phyloP scores from a whole-genome alignment of 2,329 filamentous ascomycete genomes.

The Seiridium unicorne region DNA sequence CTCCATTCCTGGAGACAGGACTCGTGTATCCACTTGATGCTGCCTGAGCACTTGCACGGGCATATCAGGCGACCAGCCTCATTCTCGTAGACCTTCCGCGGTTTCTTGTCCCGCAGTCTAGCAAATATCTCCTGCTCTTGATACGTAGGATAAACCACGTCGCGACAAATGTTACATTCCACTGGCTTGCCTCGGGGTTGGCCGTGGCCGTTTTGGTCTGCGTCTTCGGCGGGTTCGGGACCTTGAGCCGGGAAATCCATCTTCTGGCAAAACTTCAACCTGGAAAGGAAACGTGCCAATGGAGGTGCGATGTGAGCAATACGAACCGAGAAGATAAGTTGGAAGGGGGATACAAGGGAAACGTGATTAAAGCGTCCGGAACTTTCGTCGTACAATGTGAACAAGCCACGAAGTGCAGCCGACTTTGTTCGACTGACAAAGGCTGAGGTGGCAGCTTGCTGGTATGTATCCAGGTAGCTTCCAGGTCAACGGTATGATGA shows the following conservation, averaged over 20 bases:
- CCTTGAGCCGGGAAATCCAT: neutral
- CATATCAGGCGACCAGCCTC: slow-evolving; percentile 79
- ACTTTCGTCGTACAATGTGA: no score
- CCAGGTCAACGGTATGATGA: neutral
- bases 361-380: no score
- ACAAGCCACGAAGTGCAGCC: no score
- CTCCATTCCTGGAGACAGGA: slow-evolving; percentile 84
- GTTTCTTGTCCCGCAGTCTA: slow-evolving; percentile 20
- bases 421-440: neutral
- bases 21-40: slow-evolving; percentile 91
- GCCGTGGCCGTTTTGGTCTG: neutral
- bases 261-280: neutral
- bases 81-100: slow-evolving; percentile 59
- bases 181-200: slow-evolving; percentile 13
- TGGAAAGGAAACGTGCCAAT: neutral
- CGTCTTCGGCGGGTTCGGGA: neutral
- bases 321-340: neutral
- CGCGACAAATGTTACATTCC: slow-evolving; percentile 86
- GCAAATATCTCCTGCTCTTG: slow-evolving; percentile 27
- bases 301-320: neutral
- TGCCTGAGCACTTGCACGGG: slow-evolving; percentile 91
- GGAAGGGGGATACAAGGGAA: no score
- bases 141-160: slow-evolving; percentile 55
- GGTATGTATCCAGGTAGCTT: neutral
- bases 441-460: neutral